Percentiles rank a stretch among this genome's conserved stretches.
These are phyloP conservation scores for Coemansia sp. DNA, from an alignment of 192 early-diverging fungal genomes.

Conservation along the genomic window DNA sequence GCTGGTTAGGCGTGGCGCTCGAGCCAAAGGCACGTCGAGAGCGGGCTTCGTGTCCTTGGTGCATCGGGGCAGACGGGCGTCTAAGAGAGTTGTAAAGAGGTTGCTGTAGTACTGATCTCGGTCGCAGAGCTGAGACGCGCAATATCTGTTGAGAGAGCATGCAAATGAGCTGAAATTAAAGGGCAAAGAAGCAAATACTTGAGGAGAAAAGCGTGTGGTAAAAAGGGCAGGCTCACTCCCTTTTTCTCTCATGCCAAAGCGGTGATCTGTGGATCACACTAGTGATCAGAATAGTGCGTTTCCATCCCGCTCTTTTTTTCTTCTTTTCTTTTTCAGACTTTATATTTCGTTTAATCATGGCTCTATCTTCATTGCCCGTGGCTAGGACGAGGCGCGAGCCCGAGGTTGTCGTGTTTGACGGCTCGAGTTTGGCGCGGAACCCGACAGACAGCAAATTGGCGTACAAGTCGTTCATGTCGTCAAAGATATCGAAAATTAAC, in stretches of 20 bases:
- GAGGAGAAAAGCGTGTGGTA: neutral
- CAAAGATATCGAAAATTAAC: conserved; percentile 69
- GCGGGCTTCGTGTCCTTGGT: neutral
- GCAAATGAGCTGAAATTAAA: neutral
- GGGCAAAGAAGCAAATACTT: neutral
- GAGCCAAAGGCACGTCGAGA: conserved; percentile 1
- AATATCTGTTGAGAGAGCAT: conserved; percentile 1
- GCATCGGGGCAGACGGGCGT: neutral
- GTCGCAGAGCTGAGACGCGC: neutral
- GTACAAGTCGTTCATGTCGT: conserved; percentile 45
- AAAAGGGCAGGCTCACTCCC: too few species aligned
- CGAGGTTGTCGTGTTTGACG: conserved; percentile 39
- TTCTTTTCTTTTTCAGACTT: too few species aligned
- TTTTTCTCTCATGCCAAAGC: too few species aligned
- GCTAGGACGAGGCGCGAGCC: conserved; percentile 10
- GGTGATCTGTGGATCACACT: too few species aligned
- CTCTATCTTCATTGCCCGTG: neutral
- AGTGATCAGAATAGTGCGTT: too few species aligned
- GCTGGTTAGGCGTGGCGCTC: neutral
- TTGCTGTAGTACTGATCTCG: neutral
- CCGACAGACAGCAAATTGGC: conserved; percentile 21
- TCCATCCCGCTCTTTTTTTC: too few species aligned
- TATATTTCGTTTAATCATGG: neutral
- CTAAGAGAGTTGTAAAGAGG: neutral
- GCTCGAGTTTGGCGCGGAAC: neutral